These are phyloP conservation scores for Microdochium bolleyi DNA, from an alignment of 2,329 filamentous ascomycete genomes.

Conservation along the genomic window DNA sequence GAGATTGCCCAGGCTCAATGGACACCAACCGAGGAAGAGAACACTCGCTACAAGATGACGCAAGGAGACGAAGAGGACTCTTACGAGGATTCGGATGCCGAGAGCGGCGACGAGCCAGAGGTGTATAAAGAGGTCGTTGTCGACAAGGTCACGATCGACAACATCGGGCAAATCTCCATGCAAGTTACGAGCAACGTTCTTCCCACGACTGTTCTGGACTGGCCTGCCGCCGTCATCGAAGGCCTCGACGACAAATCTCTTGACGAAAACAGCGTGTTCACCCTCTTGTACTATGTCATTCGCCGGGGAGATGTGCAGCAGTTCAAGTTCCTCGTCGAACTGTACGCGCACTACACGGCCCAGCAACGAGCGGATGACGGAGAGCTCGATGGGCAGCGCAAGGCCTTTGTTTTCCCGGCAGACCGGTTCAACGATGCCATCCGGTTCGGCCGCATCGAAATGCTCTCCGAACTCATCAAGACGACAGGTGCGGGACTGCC, in stretches of 20 bases:
- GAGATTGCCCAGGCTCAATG: slow-evolving; percentile 67
- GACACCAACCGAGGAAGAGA: slow-evolving; percentile 42
- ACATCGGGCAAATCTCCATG: slow-evolving; percentile 61
- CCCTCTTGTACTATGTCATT: slow-evolving; percentile 37
- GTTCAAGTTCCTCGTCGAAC: slow-evolving; percentile 50
- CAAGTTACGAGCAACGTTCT: slow-evolving; percentile 57
- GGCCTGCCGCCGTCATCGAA: slow-evolving; percentile 23
- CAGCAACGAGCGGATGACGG: slow-evolving; percentile 24
- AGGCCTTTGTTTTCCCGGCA: slow-evolving; percentile 30
- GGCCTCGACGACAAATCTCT: slow-evolving; percentile 19
- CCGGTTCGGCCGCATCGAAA: slow-evolving; percentile 38
- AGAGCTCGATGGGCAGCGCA: slow-evolving; percentile 15
- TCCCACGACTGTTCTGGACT: slow-evolving; percentile 44
- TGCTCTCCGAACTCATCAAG: slow-evolving; percentile 58
- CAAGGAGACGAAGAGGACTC: slow-evolving; percentile 23
- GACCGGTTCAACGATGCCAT: slow-evolving; percentile 35
- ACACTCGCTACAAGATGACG: slow-evolving; percentile 40
- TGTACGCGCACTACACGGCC: slow-evolving; percentile 35
- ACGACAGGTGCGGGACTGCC: slow-evolving; percentile 61
- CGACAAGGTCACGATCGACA: slow-evolving; percentile 66
- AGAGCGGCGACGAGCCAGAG: slow-evolving; percentile 27
- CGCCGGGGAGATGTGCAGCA: slow-evolving; percentile 42
- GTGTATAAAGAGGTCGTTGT: slow-evolving; percentile 50
- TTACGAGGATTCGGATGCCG: slow-evolving; percentile 26
- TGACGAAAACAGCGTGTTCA: slow-evolving; percentile 9